Conservation (phyloP, 805 yeast species). For the Saturnispora saitoi region DNA sequence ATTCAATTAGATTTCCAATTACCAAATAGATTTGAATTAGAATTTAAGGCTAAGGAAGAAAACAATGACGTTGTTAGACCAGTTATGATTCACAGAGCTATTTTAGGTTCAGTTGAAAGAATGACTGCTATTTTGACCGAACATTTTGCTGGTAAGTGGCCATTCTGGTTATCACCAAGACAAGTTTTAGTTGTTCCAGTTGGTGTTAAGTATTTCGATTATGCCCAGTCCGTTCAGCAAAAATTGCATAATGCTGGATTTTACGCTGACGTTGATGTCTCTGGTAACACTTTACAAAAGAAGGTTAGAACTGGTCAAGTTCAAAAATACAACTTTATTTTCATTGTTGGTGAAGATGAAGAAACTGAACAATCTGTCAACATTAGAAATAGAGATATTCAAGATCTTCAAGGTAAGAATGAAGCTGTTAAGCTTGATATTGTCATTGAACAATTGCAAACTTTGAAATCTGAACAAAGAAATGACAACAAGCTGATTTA, state of each 20-base stretch:
- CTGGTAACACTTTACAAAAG: slow-evolving; percentile 96
- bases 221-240: slow-evolving; percentile 76
- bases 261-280: slow-evolving; percentile 85
- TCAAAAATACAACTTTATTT: slow-evolving; percentile 89
- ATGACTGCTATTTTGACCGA: slow-evolving; percentile 98
- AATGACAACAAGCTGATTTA: slow-evolving; percentile 46
- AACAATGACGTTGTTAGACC: slow-evolving; percentile 68
- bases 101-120: slow-evolving; percentile 96
- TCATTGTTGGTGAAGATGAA: slow-evolving; percentile 96
- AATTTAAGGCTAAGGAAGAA: slow-evolving; percentile 66
- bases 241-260: slow-evolving; percentile 63
- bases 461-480: slow-evolving; percentile 68
- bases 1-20: slow-evolving; percentile 98
- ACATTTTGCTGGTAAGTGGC: slow-evolving; percentile 99
- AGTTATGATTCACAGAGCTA: slow-evolving; percentile 99
- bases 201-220: slow-evolving; percentile 85
- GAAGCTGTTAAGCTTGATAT: slow-evolving; percentile 67
- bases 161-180: slow-evolving; percentile 99
- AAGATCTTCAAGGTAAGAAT: slow-evolving; percentile 86
- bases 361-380: slow-evolving; percentile 72
- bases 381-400: slow-evolving; percentile 93
- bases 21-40: slow-evolving; percentile 87
- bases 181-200: slow-evolving; percentile 95
- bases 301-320: slow-evolving; percentile 96
- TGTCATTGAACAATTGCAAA: slow-evolving; percentile 60